These are phyloP conservation scores for Neurospora sp. DNA, from an alignment of 495 filamentous ascomycete genomes.

Conservation along the genomic window DNA sequence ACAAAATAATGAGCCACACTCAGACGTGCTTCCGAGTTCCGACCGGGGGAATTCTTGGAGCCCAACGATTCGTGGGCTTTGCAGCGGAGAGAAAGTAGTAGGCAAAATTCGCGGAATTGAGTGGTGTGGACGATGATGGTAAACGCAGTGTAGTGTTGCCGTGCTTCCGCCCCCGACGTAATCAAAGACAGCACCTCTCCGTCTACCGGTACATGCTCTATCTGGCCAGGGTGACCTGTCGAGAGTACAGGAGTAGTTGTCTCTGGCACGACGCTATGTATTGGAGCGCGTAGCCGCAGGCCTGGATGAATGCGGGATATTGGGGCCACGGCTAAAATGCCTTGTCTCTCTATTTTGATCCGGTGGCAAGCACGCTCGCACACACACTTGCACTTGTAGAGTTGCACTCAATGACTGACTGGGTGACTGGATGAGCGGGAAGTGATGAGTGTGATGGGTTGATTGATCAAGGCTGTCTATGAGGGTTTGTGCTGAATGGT, in stretches of 20 bases:
- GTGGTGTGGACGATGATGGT: not conserved
- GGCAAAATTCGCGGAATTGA: not conserved
- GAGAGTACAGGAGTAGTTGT: constrained; percentile 10
- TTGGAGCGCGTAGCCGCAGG: constrained; percentile 26
- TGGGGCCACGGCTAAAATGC: constrained; percentile 26
- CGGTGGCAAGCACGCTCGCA: constrained; percentile 16
- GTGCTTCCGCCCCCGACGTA: constrained; percentile 9
- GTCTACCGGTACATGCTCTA: not conserved
- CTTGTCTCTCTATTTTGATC: constrained; percentile 17
- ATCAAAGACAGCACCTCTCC: constrained; percentile 2
- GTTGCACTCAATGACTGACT: constrained; percentile 9
- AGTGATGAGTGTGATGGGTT: not conserved
- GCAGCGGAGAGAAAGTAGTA: not conserved
- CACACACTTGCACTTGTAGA: not conserved
- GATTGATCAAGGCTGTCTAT: not conserved
- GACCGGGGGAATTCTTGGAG: not conserved
- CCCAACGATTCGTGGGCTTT: not conserved
- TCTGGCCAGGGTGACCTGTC: constrained; percentile 5
- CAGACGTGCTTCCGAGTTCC: not conserved
- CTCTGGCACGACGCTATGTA: constrained; percentile 5
- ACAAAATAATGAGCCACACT: not conserved
- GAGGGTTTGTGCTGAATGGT: not conserved
- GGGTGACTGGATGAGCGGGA: constrained; percentile 1
- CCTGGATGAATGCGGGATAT: constrained; percentile 27
- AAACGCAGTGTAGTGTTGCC: constrained; percentile 11